Evolutionary conservation across 2,329 filamentous ascomycete genomes (phyloP).

Genomic region (Ophiosphaerella herpotricha): DNA sequence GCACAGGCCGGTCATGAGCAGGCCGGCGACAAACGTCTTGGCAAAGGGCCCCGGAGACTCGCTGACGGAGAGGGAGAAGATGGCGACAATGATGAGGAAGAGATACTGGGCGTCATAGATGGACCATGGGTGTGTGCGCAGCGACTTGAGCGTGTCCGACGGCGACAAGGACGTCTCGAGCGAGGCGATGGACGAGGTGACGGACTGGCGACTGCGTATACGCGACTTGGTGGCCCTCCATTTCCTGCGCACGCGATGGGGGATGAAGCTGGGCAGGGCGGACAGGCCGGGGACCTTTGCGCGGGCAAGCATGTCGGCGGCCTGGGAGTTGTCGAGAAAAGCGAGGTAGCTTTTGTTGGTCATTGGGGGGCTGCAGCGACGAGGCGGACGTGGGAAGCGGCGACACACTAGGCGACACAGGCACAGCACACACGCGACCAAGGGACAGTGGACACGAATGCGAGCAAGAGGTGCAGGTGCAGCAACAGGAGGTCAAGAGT

Average conservation of each 20-base stretch:
- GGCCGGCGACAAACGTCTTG: slow-evolving; percentile 73
- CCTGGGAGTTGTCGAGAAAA: slow-evolving; percentile 35
- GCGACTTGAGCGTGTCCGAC: slow-evolving; percentile 72
- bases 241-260: slow-evolving; percentile 68
- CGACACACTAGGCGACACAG: slow-evolving; percentile 4
- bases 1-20: slow-evolving; percentile 71
- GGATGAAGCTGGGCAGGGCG: slow-evolving; percentile 59
- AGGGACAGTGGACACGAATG: slow-evolving; percentile 15
- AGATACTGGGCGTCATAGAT: slow-evolving; percentile 85
- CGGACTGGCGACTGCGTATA: slow-evolving; percentile 67
- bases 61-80: slow-evolving; percentile 84
- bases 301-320: slow-evolving; percentile 47
- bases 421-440: slow-evolving; percentile 24
- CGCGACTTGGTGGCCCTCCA: slow-evolving; percentile 65
- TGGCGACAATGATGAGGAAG: slow-evolving; percentile 70
- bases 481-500: slow-evolving; percentile 5
- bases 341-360: slow-evolving; percentile 43
- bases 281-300: slow-evolving; percentile 54
- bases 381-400: slow-evolving; percentile 7
- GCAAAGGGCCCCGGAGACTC: slow-evolving; percentile 75
- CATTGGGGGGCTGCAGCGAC: slow-evolving; percentile 24
- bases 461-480: slow-evolving; percentile 5
- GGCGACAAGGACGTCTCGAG: slow-evolving; percentile 84
- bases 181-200: slow-evolving; percentile 72
- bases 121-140: slow-evolving; percentile 80